These are phyloP conservation scores for Fraxinus floribunda DNA, from an alignment of 305 asterid species.

Conservation along the genomic window DNA sequence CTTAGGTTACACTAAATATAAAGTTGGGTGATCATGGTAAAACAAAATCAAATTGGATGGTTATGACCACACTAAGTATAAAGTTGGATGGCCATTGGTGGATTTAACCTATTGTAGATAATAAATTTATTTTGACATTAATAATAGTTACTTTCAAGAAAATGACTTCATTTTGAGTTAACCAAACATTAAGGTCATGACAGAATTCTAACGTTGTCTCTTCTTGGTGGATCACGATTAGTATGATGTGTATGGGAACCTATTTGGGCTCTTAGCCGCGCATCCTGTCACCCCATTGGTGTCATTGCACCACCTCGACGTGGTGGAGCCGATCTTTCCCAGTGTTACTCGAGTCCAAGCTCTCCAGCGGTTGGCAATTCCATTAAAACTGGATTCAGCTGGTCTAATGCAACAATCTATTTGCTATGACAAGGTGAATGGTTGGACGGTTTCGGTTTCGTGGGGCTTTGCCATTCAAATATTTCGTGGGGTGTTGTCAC, in stretches of 20 bases:
- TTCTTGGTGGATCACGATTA: conserved; percentile 33
- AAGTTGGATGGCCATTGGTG: no score
- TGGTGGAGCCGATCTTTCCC: conserved; percentile 71
- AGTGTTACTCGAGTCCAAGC: conserved; percentile 44
- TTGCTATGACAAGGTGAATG: conserved; percentile 47
- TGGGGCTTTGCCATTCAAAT: conserved; percentile 72
- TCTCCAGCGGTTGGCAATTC: conserved; percentile 40
- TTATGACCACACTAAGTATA: no score
- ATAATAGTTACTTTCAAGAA: background rate
- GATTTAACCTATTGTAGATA: background rate
- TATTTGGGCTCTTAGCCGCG: conserved; percentile 60
- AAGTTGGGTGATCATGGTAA: no score
- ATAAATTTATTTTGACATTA: background rate
- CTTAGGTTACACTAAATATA: no score
- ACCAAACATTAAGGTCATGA: conserved; percentile 12
- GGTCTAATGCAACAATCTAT: conserved; percentile 69
- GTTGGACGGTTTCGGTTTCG: conserved; percentile 63
- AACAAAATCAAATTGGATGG: no score
- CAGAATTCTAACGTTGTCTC: conserved; percentile 24
- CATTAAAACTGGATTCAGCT: conserved; percentile 61
- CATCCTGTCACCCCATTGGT: conserved; percentile 68
- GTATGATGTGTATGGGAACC: conserved; percentile 62
- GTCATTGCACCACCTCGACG: conserved; percentile 69
- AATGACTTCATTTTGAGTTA: background rate
- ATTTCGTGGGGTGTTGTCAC: conserved; percentile 56